Percentiles rank a stretch among this genome's conserved stretches.
Conservation (phyloP, 1,284 basidiomycete species). For the Phylloporus sp. region DNA sequence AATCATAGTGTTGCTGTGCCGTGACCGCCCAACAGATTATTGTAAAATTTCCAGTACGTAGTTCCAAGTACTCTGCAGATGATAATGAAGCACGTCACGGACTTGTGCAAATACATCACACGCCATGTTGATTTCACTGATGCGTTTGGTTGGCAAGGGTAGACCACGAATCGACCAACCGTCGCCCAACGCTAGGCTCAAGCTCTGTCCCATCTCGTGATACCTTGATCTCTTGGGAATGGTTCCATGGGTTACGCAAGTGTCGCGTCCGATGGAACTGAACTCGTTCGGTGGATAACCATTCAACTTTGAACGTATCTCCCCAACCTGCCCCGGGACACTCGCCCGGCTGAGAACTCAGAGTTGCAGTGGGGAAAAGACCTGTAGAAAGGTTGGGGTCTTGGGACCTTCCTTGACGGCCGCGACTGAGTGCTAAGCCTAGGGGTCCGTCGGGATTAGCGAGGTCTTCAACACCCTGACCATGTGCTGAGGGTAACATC, state of each 20-base stretch:
- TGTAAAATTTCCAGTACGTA: too few species aligned
- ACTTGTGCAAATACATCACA: too few species aligned
- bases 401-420: neutral
- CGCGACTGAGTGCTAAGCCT: too few species aligned
- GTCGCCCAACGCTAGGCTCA: constrained; percentile 79
- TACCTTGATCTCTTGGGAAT: constrained; percentile 89
- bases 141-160: constrained; percentile 24
- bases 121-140: neutral
- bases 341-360: neutral
- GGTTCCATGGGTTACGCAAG: constrained; percentile 92
- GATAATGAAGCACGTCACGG: neutral
- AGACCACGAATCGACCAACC: constrained; percentile 81
- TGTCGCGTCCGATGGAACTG: constrained; percentile 81
- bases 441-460: constrained; percentile 38
- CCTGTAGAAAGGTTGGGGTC: neutral
- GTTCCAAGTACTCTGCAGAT: too few species aligned
- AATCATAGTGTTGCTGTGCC: too few species aligned
- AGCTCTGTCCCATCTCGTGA: constrained; percentile 93
- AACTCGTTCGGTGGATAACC: constrained; percentile 78
- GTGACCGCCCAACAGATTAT: too few species aligned
- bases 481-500: constrained; percentile 35
- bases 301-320: constrained; percentile 82
- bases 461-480: constrained; percentile 39
- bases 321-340: constrained; percentile 58
- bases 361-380: neutral